Base-by-base conservation (phyloP, 495 filamentous ascomycete species). In the Aspergillus nidulans region DNA sequence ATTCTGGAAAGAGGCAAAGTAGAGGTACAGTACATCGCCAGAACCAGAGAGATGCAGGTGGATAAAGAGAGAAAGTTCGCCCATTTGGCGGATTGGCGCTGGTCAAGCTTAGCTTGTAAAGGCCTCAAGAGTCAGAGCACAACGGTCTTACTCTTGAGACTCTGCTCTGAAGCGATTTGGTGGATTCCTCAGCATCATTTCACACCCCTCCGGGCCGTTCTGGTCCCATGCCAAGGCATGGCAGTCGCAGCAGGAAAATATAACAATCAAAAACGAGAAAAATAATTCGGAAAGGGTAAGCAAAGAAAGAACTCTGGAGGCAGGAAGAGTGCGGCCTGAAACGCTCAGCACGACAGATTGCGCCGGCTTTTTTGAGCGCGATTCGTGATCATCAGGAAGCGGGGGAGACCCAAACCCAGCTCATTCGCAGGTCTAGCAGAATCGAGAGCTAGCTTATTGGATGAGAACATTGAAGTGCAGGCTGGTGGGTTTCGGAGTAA, bases 1-100 rank as follows among this genome's bases (percentile, higher is more conserved):
- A 46, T 66, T 66, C 60, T 61, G 60, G 63, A 65, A 65, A 52
- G 47, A 56, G 50, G 41, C 51, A 43, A 47, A 24, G 49, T 36
- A 52, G 51, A 62, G 59, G 55, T 48, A 58, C 52, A 30, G 57
- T 60, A 60, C 58, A 56, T 52, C 24, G 38, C 47, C 61, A 53
- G 54, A 60, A 59, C 39, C 18, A 63, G 61, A 54, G 53, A 50
- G 53, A 43, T 60, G 57, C 57, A 63, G 57, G 57, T 60, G 57
- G 61, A 55, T 57, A 53, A 59, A 50, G 36, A 44, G 44, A 58
- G 43, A 56, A 38, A 59, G 60, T 58, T 58, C 55, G 47, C 59
- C 55, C 52, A 65, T 60, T 65, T 59, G 63, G 62, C 59, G 53
- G 57, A 65, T 62, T 59, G 56, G 63, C 57, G 55, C 60, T 56